These are phyloP conservation scores for Tulasnella sp. DNA, from an alignment of 768 basidiomycete species.

Conservation along the genomic window DNA sequence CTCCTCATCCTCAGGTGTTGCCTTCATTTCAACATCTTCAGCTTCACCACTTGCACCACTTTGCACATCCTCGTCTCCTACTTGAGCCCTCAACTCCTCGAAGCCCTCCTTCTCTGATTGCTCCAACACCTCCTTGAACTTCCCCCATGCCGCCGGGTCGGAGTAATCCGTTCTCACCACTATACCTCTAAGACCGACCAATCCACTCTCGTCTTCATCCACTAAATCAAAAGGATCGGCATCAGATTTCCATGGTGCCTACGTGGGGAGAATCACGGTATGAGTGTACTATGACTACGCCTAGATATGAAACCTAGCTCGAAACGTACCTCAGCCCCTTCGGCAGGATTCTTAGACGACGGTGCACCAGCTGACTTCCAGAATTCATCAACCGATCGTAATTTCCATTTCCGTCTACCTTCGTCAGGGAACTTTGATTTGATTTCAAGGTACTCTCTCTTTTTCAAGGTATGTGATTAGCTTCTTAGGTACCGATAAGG, in stretches of 20 bases:
- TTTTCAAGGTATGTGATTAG: too few species aligned
- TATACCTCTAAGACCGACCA: constrained; percentile 30
- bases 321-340: background rate
- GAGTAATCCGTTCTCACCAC: constrained; percentile 63
- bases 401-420: constrained; percentile 10
- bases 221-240: constrained; percentile 11
- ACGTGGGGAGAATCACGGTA: too few species aligned
- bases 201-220: background rate
- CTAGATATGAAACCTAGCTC: too few species aligned
- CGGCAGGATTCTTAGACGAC: background rate
- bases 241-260: constrained; percentile 13
- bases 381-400: constrained; percentile 4
- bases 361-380: background rate
- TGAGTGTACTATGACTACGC: background rate
- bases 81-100: background rate
- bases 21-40: constrained; percentile 19
- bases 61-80: background rate
- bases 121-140: constrained; percentile 38
- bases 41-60: constrained; percentile 12
- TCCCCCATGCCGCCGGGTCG: constrained; percentile 50
- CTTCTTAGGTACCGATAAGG: too few species aligned
- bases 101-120: constrained; percentile 42
- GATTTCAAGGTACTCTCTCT: background rate
- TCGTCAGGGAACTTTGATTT: constrained; percentile 3
- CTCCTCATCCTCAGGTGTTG: constrained; percentile 14